A percentile compares a stretch with the other conserved stretches of the same genome.
phyloP scores from a whole-genome alignment of 257 asterid genomes.

The Forsythia viridissima region DNA sequence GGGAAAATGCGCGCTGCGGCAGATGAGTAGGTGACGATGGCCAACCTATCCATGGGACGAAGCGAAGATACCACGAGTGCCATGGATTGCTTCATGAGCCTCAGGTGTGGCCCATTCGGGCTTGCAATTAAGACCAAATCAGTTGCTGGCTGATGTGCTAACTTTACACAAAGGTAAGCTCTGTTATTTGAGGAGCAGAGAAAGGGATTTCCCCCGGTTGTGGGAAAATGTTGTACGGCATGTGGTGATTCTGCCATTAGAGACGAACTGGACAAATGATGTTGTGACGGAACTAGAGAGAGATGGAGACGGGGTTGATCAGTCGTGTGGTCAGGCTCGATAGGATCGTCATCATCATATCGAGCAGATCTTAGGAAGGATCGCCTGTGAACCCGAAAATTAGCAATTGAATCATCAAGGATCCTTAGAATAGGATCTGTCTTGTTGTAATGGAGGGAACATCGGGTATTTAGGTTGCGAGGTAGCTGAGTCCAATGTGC shows the following conservation, averaged over 20 bases:
- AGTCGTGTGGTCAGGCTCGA: conserved; percentile 53
- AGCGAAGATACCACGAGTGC: conserved; percentile 73
- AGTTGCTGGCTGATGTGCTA: conserved; percentile 68
- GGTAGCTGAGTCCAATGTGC: conserved; percentile 95
- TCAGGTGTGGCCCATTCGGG: conserved; percentile 80
- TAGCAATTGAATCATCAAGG: conserved; percentile 87
- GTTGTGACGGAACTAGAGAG: conserved; percentile 41
- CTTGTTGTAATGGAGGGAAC: conserved; percentile 47
- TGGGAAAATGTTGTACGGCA: conserved; percentile 22
- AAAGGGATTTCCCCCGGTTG: conserved; percentile 25
- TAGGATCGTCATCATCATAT: conserved; percentile 87
- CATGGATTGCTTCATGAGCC: conserved; percentile 94
- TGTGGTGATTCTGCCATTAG: conserved; percentile 38
- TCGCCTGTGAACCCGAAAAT: conserved; percentile 78
- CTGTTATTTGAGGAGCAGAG: conserved; percentile 36
- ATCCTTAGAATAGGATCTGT: conserved; percentile 87
- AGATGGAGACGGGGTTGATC: conserved; percentile 62
- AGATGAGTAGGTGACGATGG: conserved; percentile 79
- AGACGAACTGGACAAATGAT: conserved; percentile 39
- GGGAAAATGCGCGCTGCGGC: conserved; percentile 84
- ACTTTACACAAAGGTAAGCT: conserved; percentile 57
- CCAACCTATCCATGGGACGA: conserved; percentile 70
- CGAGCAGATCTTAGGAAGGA: conserved; percentile 80
- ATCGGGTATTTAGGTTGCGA: conserved; percentile 48
- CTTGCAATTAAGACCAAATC: conserved; percentile 83